A percentile compares a stretch with the other conserved stretches of the same genome.
Conservation (phyloP, 2,329 filamentous ascomycete genomes). For the Metarhizium anisopliae region DNA sequence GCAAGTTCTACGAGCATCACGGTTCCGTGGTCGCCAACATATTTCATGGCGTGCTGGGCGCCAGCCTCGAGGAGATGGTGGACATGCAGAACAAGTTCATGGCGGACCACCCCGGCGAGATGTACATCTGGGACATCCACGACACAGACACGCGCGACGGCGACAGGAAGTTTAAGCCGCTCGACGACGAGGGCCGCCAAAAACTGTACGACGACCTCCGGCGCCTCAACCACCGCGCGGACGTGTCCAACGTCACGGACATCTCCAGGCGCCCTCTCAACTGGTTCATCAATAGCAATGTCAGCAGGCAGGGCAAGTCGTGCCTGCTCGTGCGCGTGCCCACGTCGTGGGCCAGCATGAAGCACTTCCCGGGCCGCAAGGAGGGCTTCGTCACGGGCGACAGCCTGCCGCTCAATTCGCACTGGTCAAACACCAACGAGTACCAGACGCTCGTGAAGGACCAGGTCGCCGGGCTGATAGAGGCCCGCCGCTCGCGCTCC, state of each 20-base stretch:
- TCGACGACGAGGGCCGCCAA: conserved; percentile 4
- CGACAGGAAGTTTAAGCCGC: neutral
- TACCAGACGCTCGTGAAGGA: conserved; percentile 9
- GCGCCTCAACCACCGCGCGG: conserved; percentile 12
- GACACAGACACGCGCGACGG: conserved; percentile 2
- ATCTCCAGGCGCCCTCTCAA: conserved; percentile 16
- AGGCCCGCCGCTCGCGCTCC: conserved; percentile 7
- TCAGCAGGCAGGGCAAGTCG: conserved; percentile 7
- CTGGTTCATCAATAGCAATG: conserved; percentile 13
- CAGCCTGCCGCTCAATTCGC: conserved; percentile 16
- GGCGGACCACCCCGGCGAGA: conserved; percentile 19
- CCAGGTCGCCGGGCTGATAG: conserved; percentile 13
- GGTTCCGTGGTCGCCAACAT: conserved; percentile 6
- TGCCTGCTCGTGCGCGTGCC: conserved; percentile 20
- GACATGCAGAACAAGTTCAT: conserved; percentile 20
- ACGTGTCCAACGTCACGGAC: conserved; percentile 14
- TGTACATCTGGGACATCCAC: conserved; percentile 24
- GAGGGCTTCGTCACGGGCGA: conserved; percentile 18
- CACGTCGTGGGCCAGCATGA: conserved; percentile 11
- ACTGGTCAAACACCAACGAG: conserved; percentile 14
- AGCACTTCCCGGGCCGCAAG: conserved; percentile 14
- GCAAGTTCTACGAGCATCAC: conserved; percentile 13
- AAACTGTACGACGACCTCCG: conserved; percentile 14
- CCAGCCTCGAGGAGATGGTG: conserved; percentile 18
- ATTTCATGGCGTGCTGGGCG: conserved; percentile 18